A percentile compares a stretch with the other conserved stretches of the same genome.
These are phyloP conservation scores for Capsicum pubescens DNA, from an alignment of 257 asterid genomes.

Conservation along the genomic window DNA sequence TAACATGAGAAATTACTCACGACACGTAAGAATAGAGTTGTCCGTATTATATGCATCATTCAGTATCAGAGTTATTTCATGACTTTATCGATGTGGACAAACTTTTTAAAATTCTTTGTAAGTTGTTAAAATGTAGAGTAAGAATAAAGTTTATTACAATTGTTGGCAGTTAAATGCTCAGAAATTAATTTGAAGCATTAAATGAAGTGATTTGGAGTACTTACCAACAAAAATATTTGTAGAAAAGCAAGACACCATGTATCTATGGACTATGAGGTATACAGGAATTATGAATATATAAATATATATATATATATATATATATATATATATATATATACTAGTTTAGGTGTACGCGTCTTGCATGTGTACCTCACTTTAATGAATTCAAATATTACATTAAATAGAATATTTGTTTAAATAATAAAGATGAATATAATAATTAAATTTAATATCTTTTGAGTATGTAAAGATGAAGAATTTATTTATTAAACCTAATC, in stretches of 20 bases:
- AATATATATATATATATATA: too few species aligned
- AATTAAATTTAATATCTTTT: too few species aligned
- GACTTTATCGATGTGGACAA: not conserved
- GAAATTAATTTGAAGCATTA: not conserved
- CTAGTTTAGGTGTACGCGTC: too few species aligned
- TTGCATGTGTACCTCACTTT: too few species aligned
- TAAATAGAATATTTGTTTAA: too few species aligned
- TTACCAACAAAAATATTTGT: not conserved
- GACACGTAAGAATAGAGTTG: not conserved
- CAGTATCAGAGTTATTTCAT: not conserved
- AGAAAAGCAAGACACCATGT: not conserved
- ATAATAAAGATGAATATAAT: too few species aligned
- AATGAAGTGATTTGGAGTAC: not conserved
- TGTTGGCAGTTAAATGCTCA: constrained; percentile 6
- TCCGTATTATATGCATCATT: not conserved
- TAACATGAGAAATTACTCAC: not conserved
- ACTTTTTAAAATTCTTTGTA: not conserved
- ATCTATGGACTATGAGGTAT: too few species aligned
- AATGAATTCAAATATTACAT: too few species aligned
- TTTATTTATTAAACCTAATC: too few species aligned
- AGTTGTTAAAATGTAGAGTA: not conserved
- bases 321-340: too few species aligned
- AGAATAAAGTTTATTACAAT: not conserved
- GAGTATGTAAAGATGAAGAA: too few species aligned
- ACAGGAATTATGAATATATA: too few species aligned